Evolutionary conservation across 805 yeast genomes (phyloP).

Genomic region (Monosporozyma unispora): DNA sequence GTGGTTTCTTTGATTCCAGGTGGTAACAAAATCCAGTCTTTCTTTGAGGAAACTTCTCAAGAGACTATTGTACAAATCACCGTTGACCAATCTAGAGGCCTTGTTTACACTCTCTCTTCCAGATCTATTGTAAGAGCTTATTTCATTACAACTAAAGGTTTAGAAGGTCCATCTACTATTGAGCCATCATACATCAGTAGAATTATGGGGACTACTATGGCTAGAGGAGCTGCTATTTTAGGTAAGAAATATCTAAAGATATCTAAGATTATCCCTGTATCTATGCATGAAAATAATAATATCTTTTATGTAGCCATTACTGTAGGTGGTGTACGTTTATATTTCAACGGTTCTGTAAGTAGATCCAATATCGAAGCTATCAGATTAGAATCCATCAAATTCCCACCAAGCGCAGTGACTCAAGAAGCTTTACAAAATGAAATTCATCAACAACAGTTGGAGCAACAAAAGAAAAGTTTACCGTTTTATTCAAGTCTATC

Average conservation of each 20-base stretch:
- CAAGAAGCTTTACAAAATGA: conserved; percentile 28
- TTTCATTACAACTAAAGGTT: conserved; percentile 36
- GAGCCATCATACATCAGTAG: conserved; percentile 32
- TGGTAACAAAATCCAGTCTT: conserved; percentile 29
- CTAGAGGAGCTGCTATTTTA: conserved; percentile 46
- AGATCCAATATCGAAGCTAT: conserved; percentile 32
- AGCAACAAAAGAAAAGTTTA: conserved; percentile 30
- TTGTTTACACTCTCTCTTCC: conserved; percentile 75
- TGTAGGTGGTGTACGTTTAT: conserved; percentile 73
- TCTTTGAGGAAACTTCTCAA: conserved; percentile 33
- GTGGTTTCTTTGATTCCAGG: conserved; percentile 32
- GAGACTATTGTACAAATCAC: conserved; percentile 58
- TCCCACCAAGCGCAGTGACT: conserved; percentile 45
- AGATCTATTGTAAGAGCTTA: conserved; percentile 77
- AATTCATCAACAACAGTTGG: conserved; percentile 32
- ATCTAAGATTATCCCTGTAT: conserved; percentile 35
- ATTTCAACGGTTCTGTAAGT: conserved; percentile 36
- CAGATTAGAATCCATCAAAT: conserved; percentile 44
- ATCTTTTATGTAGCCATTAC: conserved; percentile 73
- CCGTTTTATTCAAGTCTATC: conserved; percentile 23
- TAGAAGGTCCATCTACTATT: conserved; percentile 35
- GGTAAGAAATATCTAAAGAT: conserved; percentile 49
- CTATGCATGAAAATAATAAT: conserved; percentile 55
- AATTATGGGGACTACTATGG: conserved; percentile 36
- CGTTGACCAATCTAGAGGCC: conserved; percentile 68